phyloP scores from a whole-genome alignment of 331 rosid genomes.

The Prunus yedoensis region DNA sequence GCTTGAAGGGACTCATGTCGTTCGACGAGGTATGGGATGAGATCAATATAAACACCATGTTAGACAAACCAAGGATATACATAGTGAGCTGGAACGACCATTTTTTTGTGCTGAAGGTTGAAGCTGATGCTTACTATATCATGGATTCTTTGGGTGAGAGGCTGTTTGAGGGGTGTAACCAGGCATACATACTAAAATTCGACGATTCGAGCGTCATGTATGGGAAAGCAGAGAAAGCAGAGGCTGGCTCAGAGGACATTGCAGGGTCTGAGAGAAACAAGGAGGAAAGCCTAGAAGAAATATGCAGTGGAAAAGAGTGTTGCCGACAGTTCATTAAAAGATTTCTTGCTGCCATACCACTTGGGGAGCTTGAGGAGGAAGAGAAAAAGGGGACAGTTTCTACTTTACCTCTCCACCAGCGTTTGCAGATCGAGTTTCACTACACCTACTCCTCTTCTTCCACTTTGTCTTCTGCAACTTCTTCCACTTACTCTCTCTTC shows the following conservation, averaged over 20 bases:
- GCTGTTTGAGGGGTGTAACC: constrained; percentile 62
- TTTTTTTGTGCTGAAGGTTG: constrained; percentile 73
- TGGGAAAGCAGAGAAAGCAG: constrained; percentile 17
- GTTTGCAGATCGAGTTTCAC: constrained; percentile 75
- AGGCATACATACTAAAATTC: constrained; percentile 66
- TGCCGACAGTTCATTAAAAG: constrained; percentile 72
- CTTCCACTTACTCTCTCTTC: constrained; percentile 31
- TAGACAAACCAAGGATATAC: constrained; percentile 43
- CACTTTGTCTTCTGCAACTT: constrained; percentile 12
- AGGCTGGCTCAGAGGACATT: not conserved
- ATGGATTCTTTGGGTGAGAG: constrained; percentile 73
- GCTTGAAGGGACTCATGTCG: constrained; percentile 72
- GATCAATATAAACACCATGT: constrained; percentile 29
- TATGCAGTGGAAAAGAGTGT: constrained; percentile 72
- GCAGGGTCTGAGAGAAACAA: not conserved
- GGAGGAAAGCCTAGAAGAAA: constrained; percentile 15
- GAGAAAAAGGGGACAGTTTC: constrained; percentile 31
- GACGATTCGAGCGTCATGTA: constrained; percentile 52
- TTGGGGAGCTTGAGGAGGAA: constrained; percentile 58
- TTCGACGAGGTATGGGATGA: constrained; percentile 69
- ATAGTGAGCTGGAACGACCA: constrained; percentile 94
- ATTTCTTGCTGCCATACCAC: constrained; percentile 60
- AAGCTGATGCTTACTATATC: constrained; percentile 57
- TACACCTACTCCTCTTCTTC: constrained; percentile 27
- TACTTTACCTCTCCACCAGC: constrained; percentile 41